phyloP scores from a whole-genome alignment of 2,329 filamentous ascomycete genomes.

The Setomelanomma holmii region DNA sequence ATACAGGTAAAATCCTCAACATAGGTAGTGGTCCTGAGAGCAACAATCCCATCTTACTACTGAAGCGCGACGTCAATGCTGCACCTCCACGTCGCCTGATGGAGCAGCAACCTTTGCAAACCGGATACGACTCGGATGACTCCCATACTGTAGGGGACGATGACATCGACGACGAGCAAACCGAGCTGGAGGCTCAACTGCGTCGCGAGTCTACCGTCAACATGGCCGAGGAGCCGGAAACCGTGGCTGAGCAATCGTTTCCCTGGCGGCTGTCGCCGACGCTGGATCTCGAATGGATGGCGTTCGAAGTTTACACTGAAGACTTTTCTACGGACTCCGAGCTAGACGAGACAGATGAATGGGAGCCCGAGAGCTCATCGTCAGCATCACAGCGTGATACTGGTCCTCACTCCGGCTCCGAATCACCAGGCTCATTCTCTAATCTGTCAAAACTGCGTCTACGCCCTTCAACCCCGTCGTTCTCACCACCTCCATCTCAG shows the following conservation, averaged over 20 bases:
- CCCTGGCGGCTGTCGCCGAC: conserved; percentile 72
- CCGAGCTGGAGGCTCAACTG: conserved; percentile 54
- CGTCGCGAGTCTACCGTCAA: conserved; percentile 50
- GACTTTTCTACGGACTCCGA: conserved; percentile 64
- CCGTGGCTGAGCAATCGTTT: conserved; percentile 33
- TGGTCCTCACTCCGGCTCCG: conserved; percentile 31
- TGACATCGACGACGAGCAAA: conserved; percentile 50
- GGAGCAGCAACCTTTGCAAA: conserved; percentile 44
- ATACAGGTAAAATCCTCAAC: conserved; percentile 87
- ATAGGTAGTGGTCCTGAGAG: conserved; percentile 73
- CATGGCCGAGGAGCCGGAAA: conserved; percentile 9
- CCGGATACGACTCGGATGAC: conserved; percentile 46
- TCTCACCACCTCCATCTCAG: conserved; percentile 14
- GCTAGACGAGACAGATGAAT: conserved; percentile 47
- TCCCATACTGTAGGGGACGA: conserved; percentile 44
- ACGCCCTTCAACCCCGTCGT: conserved; percentile 34
- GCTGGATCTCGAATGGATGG: conserved; percentile 89
- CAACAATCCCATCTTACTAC: conserved; percentile 75
- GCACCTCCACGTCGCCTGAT: conserved; percentile 67
- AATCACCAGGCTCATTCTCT: conserved; percentile 51
- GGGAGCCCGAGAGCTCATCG: conserved; percentile 16
- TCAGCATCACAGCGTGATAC: conserved; percentile 22
- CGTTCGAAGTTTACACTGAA: conserved; percentile 82
- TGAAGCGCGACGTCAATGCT: conserved; percentile 75
- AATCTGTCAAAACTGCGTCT: conserved; percentile 58